Conservation (phyloP, 352 stramenopile genomes). For the Pythium chondricola region DNA sequence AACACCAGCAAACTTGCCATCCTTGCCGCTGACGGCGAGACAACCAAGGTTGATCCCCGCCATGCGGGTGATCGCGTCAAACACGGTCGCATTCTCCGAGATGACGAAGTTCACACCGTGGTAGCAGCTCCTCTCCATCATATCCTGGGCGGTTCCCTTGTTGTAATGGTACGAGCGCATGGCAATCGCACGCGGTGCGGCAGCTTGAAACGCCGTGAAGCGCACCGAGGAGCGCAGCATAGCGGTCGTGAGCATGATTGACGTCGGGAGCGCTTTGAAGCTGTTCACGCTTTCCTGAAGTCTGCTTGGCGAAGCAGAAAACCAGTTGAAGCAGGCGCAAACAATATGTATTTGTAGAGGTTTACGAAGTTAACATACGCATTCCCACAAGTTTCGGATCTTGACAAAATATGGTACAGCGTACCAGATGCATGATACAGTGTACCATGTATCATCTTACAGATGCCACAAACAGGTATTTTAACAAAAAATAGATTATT, state of each 20-base stretch:
- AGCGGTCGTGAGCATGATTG: slow-evolving; percentile 6
- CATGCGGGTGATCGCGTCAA: slow-evolving; percentile 94
- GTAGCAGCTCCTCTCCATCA: slow-evolving; percentile 93
- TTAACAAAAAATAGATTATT: too few species aligned
- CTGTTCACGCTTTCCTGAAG: neutral
- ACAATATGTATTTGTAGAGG: slow-evolving; percentile 9
- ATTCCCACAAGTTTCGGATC: too few species aligned
- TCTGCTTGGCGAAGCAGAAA: slow-evolving; percentile 14
- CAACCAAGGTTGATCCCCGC: slow-evolving; percentile 91
- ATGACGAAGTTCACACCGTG: slow-evolving; percentile 94
- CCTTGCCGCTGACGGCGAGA: slow-evolving; percentile 84
- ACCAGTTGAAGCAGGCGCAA: slow-evolving; percentile 15
- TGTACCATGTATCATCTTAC: neutral
- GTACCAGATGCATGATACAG: neutral
- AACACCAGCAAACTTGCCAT: slow-evolving; percentile 88
- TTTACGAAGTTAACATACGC: too few species aligned
- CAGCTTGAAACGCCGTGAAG: neutral
- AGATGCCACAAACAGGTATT: too few species aligned
- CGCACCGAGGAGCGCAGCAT: neutral
- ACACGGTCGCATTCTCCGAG: slow-evolving; percentile 88
- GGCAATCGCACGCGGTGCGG: slow-evolving; percentile 4
- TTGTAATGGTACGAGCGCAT: slow-evolving; percentile 50
- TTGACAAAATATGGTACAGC: neutral
- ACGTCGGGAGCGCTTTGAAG: neutral
- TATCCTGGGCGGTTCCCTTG: slow-evolving; percentile 84